These are phyloP conservation scores for Pythium folliculosum DNA, from an alignment of 352 stramenopile species.

Conservation along the genomic window DNA sequence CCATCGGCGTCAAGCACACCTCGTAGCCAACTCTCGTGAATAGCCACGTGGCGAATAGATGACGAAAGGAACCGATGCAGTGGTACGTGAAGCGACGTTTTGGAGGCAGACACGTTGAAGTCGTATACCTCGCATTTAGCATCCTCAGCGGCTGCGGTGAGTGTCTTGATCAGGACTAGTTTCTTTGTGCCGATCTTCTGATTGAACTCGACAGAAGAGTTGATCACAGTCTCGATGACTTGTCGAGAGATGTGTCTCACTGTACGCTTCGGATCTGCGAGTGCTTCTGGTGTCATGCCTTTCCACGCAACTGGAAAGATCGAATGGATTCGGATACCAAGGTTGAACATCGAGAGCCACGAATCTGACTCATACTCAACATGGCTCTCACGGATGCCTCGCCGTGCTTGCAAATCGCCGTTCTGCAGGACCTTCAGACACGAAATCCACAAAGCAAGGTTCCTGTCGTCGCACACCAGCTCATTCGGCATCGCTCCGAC, in stretches of 20 bases:
- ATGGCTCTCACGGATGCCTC: constrained; percentile 72
- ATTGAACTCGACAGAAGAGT: constrained; percentile 52
- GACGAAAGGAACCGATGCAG: constrained; percentile 81
- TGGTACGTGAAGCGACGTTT: constrained; percentile 78
- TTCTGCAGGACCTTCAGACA: constrained; percentile 76
- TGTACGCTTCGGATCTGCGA: constrained; percentile 32
- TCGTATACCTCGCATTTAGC: constrained; percentile 42
- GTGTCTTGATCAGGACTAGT: constrained; percentile 37
- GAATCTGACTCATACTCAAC: constrained; percentile 89
- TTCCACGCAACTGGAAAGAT: constrained; percentile 82
- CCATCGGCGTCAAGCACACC: constrained; percentile 47
- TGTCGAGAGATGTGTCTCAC: constrained; percentile 52
- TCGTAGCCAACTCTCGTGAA: constrained; percentile 57
- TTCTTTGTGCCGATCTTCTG: constrained; percentile 54
- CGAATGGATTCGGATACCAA: constrained; percentile 85
- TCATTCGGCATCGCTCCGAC: constrained; percentile 75
- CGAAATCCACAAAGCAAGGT: constrained; percentile 71
- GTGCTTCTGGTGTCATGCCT: constrained; percentile 48
- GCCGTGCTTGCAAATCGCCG: constrained; percentile 69
- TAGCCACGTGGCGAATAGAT: constrained; percentile 66
- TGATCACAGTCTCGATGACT: constrained; percentile 46
- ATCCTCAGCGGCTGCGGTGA: constrained; percentile 6
- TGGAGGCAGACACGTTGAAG: constrained; percentile 62
- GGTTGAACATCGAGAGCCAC: constrained; percentile 89
- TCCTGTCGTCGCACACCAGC: constrained; percentile 69